Evolutionary conservation across 352 stramenopile species (phyloP).

Genomic region (Thraustotheca clavata): DNA sequence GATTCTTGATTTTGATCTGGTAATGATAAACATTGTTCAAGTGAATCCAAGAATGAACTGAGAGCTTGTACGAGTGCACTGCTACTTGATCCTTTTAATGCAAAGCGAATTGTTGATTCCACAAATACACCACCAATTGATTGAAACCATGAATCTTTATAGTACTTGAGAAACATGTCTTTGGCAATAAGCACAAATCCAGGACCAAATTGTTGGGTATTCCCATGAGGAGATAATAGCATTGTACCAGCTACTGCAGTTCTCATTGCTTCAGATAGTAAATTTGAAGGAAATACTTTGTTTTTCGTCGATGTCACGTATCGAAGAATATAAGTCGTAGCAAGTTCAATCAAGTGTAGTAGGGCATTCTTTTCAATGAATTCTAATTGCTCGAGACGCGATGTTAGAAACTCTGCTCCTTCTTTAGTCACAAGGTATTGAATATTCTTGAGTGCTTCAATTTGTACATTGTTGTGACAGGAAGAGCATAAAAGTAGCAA

Average conservation of each 20-base stretch:
- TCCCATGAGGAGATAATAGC: not conserved
- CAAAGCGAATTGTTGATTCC: conserved; percentile 1
- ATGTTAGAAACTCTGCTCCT: conserved; percentile 4
- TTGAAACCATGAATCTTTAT: not conserved
- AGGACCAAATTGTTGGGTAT: not conserved
- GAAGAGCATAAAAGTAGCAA: not conserved
- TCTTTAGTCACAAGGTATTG: conserved; percentile 14
- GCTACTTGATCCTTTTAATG: not conserved
- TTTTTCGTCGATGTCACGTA: not conserved
- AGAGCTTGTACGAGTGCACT: not conserved
- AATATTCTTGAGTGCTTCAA: not conserved
- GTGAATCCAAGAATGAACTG: not conserved
- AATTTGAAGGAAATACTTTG: not conserved
- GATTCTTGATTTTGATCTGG: no score
- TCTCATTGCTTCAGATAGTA: not conserved
- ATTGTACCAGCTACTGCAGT: conserved; percentile 3
- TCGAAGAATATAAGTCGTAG: conserved; percentile 3
- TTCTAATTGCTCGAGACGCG: not conserved
- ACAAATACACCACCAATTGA: not conserved
- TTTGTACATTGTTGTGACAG: not conserved
- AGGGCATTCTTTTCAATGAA: not conserved
- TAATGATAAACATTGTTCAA: not conserved
- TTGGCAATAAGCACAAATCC: conserved; percentile 9
- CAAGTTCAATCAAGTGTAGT: not conserved
- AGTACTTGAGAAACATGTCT: not conserved